Percentiles rank a stretch among this genome's conserved stretches.
Evolutionary conservation across 2,329 filamentous ascomycete genomes (phyloP).

Genomic region (Sporothrix pallida): DNA sequence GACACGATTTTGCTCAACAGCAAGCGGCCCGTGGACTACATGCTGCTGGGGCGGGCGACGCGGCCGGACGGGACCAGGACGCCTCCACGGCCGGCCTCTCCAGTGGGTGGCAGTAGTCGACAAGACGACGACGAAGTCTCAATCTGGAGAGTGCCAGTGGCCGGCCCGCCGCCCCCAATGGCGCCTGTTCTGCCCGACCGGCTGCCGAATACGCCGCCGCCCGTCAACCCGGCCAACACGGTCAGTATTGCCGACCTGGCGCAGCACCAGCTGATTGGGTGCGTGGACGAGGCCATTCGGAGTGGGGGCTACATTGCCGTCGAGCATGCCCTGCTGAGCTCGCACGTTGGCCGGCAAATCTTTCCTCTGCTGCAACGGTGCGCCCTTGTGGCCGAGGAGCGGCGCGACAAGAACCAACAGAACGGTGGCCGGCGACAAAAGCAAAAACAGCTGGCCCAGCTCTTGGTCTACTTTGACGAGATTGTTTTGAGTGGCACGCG

Average conservation of each 20-base stretch:
- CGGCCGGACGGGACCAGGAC: background rate
- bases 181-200: background rate
- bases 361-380: conserved; percentile 27
- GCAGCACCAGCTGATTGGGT: conserved; percentile 3
- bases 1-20: conserved; percentile 34
- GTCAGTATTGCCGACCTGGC: background rate
- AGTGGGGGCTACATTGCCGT: conserved; percentile 24
- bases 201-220: background rate
- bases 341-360: conserved; percentile 4
- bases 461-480: conserved; percentile 33
- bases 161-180: background rate
- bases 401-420: too few relatives aligned
- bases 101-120: too few relatives aligned
- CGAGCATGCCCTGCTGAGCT: background rate
- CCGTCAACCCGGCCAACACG: background rate
- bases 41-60: background rate
- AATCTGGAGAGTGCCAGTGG: background rate
- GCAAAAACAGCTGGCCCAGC: background rate
- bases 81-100: background rate
- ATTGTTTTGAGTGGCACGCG: conserved; percentile 29
- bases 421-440: background rate
- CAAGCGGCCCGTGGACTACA: conserved; percentile 11
- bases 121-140: background rate
- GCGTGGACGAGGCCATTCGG: conserved; percentile 23
- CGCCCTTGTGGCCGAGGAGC: background rate